Conservation (phyloP, 108 stramenopile genomes). For the Cyclostephanos tholiformis region DNA sequence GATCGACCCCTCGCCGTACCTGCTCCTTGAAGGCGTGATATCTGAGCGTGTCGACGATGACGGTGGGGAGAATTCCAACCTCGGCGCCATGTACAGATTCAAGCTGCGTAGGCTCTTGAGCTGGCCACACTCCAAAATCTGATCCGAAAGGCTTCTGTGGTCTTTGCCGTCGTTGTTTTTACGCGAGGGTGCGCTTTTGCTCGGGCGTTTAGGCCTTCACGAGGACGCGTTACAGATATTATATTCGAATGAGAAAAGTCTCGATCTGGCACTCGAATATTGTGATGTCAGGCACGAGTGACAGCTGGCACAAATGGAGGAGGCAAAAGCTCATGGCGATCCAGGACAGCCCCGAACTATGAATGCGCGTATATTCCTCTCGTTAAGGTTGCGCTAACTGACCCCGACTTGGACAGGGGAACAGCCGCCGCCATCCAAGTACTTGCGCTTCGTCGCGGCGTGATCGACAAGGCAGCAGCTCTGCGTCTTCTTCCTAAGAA, state of each 20-base stretch:
- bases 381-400: conserved; percentile 78
- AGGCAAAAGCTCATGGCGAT: conserved; percentile 35
- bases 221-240: conserved; percentile 86
- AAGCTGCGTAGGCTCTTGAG: conserved; percentile 76
- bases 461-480: conserved; percentile 81
- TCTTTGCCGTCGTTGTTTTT: conserved; percentile 80
- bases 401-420: conserved; percentile 67
- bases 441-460: conserved; percentile 69
- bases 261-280: conserved; percentile 86
- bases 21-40: conserved; percentile 87
- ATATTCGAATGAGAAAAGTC: conserved; percentile 70
- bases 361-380: conserved; percentile 86
- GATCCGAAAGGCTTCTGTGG: conserved; percentile 72
- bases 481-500: conserved; percentile 79
- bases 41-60: conserved; percentile 76
- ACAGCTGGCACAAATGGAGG: conserved; percentile 55
- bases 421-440: conserved; percentile 81
- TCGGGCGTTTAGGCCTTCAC: conserved; percentile 85
- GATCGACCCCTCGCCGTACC: too few relatives aligned
- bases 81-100: conserved; percentile 73
- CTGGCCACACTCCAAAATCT: conserved; percentile 74
- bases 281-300: conserved; percentile 80
- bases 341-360: neutral
- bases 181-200: conserved; percentile 77
- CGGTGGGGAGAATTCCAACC: conserved; percentile 53